Conservation (phyloP, 2,329 filamentous ascomycete genomes). For the Immersiporthe knoxdaviesiana region DNA sequence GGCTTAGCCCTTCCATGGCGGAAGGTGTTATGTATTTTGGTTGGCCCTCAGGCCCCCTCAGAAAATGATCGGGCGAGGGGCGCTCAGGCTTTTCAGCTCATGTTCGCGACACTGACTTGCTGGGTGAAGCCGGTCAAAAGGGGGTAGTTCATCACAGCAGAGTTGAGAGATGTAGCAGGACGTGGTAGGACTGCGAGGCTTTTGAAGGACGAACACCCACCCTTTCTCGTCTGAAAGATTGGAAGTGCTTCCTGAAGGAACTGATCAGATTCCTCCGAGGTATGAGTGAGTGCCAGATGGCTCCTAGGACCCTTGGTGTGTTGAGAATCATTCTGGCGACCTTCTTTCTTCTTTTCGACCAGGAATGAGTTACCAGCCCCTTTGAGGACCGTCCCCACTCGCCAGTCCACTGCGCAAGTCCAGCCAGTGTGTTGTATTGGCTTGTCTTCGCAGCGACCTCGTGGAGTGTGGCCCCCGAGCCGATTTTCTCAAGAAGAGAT, state of each 20-base stretch:
- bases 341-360: not conserved
- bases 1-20: not conserved
- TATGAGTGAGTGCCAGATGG: not conserved
- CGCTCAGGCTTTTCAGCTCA: not conserved
- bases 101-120: not conserved
- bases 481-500: not conserved
- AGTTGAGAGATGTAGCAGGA: not conserved
- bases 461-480: not conserved
- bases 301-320: not conserved
- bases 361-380: not conserved
- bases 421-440: not conserved
- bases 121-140: not conserved
- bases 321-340: not conserved
- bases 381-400: not conserved
- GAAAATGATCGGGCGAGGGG: not conserved
- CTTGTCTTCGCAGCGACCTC: not conserved
- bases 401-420: not conserved
- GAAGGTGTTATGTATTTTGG: not conserved
- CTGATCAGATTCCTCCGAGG: not conserved
- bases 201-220: not conserved
- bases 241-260: not conserved
- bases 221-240: not conserved
- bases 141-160: not conserved
- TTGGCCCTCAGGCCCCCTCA: not conserved
- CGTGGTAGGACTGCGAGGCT: not conserved